Evolutionary conservation across 164 flowering plant genomes (phyloP).

Genomic region (Kalanchoe fedtschenkoi): DNA sequence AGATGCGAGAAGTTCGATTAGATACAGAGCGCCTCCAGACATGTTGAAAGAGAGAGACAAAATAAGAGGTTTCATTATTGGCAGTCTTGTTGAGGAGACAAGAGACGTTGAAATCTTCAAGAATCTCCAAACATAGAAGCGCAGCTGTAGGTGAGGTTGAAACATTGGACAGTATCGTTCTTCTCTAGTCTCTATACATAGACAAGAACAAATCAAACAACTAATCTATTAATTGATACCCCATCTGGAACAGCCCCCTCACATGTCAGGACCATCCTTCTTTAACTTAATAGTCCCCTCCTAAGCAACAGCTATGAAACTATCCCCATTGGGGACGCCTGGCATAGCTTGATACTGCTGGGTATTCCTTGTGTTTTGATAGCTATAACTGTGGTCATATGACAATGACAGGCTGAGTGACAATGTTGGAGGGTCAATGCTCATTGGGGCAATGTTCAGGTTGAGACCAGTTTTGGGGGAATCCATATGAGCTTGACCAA

Average conservation of each 20-base stretch:
- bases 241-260: neutral
- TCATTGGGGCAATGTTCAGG: conserved; percentile 15
- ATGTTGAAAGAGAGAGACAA: neutral
- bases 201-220: neutral
- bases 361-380: conserved; percentile 22
- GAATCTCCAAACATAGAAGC: neutral
- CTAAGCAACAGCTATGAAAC: conserved; percentile 34
- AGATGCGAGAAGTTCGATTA: no score
- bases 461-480: conserved; percentile 15
- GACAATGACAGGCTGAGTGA: conserved; percentile 27
- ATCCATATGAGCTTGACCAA: conserved; percentile 16
- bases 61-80: neutral
- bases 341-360: conserved; percentile 23
- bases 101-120: neutral
- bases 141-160: neutral
- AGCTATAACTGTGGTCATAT: conserved; percentile 8
- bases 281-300: conserved; percentile 2
- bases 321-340: conserved; percentile 28
- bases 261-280: neutral
- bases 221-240: neutral
- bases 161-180: neutral
- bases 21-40: no score
- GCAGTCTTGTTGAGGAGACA: neutral
- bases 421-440: conserved; percentile 19
- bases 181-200: neutral